phyloP scores from a whole-genome alignment of 768 basidiomycete genomes.

The Leccinellum albellum region DNA sequence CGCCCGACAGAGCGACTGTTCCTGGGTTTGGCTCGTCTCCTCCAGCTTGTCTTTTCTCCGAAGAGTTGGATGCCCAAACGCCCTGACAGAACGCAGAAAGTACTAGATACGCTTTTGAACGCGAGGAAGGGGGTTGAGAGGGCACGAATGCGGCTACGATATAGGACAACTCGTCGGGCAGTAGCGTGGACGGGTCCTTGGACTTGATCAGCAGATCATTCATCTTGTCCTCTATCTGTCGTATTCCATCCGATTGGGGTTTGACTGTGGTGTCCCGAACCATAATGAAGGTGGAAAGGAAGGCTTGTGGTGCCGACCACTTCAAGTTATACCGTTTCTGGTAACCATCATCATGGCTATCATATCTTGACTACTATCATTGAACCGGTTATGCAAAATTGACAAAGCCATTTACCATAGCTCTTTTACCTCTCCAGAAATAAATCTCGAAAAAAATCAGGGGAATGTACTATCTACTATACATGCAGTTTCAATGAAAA shows the following conservation, averaged over 20 bases:
- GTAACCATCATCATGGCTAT: background rate
- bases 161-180: constrained; percentile 54
- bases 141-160: constrained; percentile 53
- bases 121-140: constrained; percentile 38
- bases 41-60: constrained; percentile 33
- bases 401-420: too few species aligned
- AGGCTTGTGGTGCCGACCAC: too few species aligned
- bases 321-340: background rate
- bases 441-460: too few species aligned
- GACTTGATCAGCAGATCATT: constrained; percentile 33
- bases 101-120: constrained; percentile 67
- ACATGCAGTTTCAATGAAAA: too few species aligned
- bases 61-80: constrained; percentile 38
- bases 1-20: constrained; percentile 46
- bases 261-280: background rate
- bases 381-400: too few species aligned
- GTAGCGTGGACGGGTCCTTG: constrained; percentile 34
- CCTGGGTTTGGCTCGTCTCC: constrained; percentile 41
- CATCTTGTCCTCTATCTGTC: constrained; percentile 12
- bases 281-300: constrained; percentile 6
- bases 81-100: constrained; percentile 69
- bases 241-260: background rate
- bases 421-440: too few species aligned
- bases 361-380: too few species aligned
- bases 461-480: too few species aligned